These are phyloP conservation scores for Tripterygium wilfordii DNA, from an alignment of 177 flowering plant species.

Conservation along the genomic window DNA sequence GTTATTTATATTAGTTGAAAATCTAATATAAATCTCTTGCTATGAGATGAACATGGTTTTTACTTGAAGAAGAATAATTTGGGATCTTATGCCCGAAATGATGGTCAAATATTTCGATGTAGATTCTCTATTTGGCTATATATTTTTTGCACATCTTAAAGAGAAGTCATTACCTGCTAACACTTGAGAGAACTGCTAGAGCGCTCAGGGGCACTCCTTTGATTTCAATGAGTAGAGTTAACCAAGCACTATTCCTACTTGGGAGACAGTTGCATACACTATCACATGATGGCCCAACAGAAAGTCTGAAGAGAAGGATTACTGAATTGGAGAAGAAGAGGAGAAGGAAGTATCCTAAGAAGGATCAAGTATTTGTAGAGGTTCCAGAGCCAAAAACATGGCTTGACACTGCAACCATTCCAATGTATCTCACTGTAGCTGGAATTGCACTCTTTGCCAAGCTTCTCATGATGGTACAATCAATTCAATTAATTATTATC, in stretches of 20 bases:
- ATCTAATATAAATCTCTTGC: too few species aligned
- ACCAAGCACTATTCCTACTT: background rate
- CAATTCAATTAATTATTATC: too few species aligned
- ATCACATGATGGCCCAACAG: slow-evolving; percentile 19
- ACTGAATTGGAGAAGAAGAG: slow-evolving; percentile 36
- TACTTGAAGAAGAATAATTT: too few species aligned
- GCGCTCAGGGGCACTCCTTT: too few species aligned
- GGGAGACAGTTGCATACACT: slow-evolving; percentile 7
- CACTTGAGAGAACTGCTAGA: too few species aligned
- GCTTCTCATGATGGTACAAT: slow-evolving; percentile 87
- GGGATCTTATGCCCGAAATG: too few species aligned
- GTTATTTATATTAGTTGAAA: too few species aligned
- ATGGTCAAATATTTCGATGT: too few species aligned
- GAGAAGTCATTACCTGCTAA: too few species aligned
- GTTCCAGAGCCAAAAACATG: slow-evolving; percentile 57
- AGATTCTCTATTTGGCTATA: too few species aligned
- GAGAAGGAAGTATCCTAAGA: slow-evolving; percentile 36
- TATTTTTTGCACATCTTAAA: too few species aligned
- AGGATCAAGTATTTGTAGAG: slow-evolving; percentile 44
- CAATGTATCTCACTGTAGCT: slow-evolving; percentile 61
- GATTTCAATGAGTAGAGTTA: slow-evolving; percentile 3
- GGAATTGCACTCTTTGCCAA: slow-evolving; percentile 75
- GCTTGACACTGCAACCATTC: slow-evolving; percentile 74
- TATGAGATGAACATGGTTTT: too few species aligned
- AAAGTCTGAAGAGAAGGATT: slow-evolving; percentile 50